Base-by-base conservation (phyloP, 257 asterid species). In the Ajuga chamaepitys region DNA sequence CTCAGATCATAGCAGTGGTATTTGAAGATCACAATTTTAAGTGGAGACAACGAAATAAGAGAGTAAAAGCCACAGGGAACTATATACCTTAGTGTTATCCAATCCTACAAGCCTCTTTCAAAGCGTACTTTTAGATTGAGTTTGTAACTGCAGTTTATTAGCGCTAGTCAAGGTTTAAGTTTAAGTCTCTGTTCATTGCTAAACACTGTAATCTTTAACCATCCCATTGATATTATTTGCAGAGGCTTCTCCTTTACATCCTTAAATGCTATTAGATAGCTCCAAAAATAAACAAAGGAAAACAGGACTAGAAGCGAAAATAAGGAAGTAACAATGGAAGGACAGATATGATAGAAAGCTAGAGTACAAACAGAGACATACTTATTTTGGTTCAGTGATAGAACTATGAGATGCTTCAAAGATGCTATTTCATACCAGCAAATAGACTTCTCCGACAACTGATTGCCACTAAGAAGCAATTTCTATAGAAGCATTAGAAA, bases 371-470 rank as follows among this genome's bases (percentile, higher is more conserved):
- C 37, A 34, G 17, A 64, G 17, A 64, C 82, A 44, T 83, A 88
- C 99, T 70, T 59, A 77, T 93, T 93, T 50, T 79, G 82, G 73
- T 68, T 78, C 76, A 93, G 66, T 64, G 95, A 78, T 26, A 93
- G 80, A 83, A 71, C 64, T 24, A 34, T 58, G 52, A 93, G 91
- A 68, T 72, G 78, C 84, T 83, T 89, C 77, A 89, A 61, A 68
- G 87, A 74, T 58, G 85, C 64, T 42, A 89, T 24, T 74, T 83
- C 95, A 73, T 86, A 91, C 99, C 97, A 93, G 82, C 80, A 69
- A 47, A 93, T 64, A 35, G 84, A 81, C 46, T 79, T 71, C 58
- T 80, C 90, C 42, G 63, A 66, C 56, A 89, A 72, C 58, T 76
- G 67, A 76, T 93, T 93, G 64, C 77, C 80, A 70, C 74, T 70